Evolutionary conservation across 352 stramenopile species (phyloP).

Genomic region (Nothophytophthora sp.): DNA sequence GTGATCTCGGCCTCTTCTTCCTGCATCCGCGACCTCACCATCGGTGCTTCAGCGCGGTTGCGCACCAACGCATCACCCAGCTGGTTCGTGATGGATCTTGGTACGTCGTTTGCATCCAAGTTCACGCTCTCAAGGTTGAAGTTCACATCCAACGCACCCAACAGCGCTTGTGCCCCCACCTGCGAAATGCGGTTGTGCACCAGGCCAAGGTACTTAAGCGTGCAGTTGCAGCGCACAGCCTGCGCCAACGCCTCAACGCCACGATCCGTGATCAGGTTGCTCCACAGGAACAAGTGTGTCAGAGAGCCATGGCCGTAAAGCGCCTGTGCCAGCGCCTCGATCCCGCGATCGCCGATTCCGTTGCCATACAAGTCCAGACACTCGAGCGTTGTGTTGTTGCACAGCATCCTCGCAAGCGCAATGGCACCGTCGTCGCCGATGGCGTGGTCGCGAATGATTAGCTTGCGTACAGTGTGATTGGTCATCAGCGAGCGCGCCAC

Average conservation of each 20-base stretch:
- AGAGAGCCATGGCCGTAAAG: slow-evolving; percentile 77
- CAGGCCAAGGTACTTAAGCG: slow-evolving; percentile 60
- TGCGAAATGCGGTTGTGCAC: slow-evolving; percentile 59
- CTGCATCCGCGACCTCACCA: slow-evolving; percentile 39
- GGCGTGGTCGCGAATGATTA: slow-evolving; percentile 68
- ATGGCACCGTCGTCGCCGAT: slow-evolving; percentile 65
- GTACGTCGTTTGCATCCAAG: slow-evolving; percentile 57
- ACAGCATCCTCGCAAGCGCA: slow-evolving; percentile 73
- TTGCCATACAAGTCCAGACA: slow-evolving; percentile 73
- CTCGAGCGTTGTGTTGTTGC: slow-evolving; percentile 66
- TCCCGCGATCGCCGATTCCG: slow-evolving; percentile 64
- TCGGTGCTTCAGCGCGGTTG: slow-evolving; percentile 50
- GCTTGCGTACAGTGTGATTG: slow-evolving; percentile 61
- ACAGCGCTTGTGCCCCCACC: slow-evolving; percentile 43
- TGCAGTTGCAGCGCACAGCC: slow-evolving; percentile 63
- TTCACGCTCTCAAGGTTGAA: slow-evolving; percentile 60
- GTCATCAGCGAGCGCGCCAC: slow-evolving; percentile 65
- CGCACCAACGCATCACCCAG: slow-evolving; percentile 49
- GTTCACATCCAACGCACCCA: slow-evolving; percentile 71
- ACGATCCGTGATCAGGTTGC: slow-evolving; percentile 63
- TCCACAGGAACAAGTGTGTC: slow-evolving; percentile 52
- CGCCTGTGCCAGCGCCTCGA: slow-evolving; percentile 56
- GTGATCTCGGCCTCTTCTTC: slow-evolving; percentile 49
- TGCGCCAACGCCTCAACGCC: slow-evolving; percentile 52
- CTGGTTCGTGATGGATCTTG: slow-evolving; percentile 39